Evolutionary conservation across 352 stramenopile genomes (phyloP).

Genomic region (Phytophthora multivora): DNA sequence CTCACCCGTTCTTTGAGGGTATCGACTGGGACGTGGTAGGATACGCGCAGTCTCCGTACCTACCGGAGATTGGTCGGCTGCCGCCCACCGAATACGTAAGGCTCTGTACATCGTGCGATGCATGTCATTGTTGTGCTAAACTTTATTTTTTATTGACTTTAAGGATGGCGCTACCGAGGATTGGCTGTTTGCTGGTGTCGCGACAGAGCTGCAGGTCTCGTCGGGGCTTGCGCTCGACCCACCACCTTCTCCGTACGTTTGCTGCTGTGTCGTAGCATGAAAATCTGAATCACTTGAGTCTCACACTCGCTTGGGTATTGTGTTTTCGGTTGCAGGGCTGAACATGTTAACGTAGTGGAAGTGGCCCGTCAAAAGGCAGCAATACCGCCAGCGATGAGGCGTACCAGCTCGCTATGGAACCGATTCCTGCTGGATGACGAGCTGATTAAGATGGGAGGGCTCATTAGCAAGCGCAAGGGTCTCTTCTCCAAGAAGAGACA

Average conservation of each 20-base stretch:
- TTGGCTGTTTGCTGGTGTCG: conserved; percentile 88
- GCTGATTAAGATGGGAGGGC: conserved; percentile 82
- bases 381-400: conserved; percentile 64
- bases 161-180: conserved; percentile 89
- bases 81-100: conserved; percentile 76
- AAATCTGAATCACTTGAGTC: background rate
- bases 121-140: background rate
- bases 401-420: conserved; percentile 85
- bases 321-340: conserved; percentile 28
- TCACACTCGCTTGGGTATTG: conserved; percentile 4
- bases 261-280: conserved; percentile 5
- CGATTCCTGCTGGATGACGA: conserved; percentile 88
- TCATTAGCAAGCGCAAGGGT: conserved; percentile 90
- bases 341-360: conserved; percentile 75
- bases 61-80: conserved; percentile 59
- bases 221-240: conserved; percentile 78
- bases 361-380: conserved; percentile 76
- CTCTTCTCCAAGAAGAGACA: conserved; percentile 90
- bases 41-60: conserved; percentile 54
- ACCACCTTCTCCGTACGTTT: conserved; percentile 58
- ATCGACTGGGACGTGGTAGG: conserved; percentile 75
- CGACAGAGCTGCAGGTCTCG: conserved; percentile 86
- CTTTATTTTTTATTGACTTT: conserved; percentile 1
- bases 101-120: background rate
- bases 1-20: conserved; percentile 85